Evolutionary conservation across 1,284 basidiomycete genomes (phyloP), one percentile per base, ranked within the genome.

Genomic region (Ceratobasidium sp.): DNA sequence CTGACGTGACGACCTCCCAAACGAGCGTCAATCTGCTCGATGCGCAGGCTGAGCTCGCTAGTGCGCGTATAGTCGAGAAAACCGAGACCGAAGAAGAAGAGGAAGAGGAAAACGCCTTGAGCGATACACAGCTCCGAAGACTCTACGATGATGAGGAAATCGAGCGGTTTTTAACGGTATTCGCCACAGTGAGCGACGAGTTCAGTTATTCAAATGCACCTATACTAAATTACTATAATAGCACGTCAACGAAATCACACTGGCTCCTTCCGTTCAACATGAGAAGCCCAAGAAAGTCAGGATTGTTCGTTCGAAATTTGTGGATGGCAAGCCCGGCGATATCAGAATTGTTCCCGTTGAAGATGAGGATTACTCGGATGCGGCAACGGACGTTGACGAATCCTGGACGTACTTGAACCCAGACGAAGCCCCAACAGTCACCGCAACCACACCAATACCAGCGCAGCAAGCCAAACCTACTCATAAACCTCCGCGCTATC

Each of bases 71-170:
- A 30, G 25, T 42, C 18, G 54, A 59, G 7, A 36, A 48, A 12
- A n/a, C 54, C 36, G 66, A 70, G 25, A 23, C n/a, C 18, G 66
- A 70, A 33, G 54, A 49, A 46, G 54, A 49, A 46, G 56, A 59
- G 23, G 66, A 70, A 59, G 54, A 49, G 14, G 54, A 70, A 30
- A 14, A 59, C 16, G 44, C 54, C 2, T 23, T 70, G 54, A 59
- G 53, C 18, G 53, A 70, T 36, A 21, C 18, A 3, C 66, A 74
- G 30, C 46, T 74, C 3, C 62, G 72, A 9, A 54, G 60, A 18
- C 51, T 74, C 18, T 74, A 58, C 33, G 73, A 74, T n/a, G 73
- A 73, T n/a, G 73, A 74, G 21, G 73, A 74, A 33, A 69, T 74
- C n/a, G 72, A 74, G 23, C 71, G 73, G 1, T 74, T 73, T 28